phyloP scores from a whole-genome alignment of 2,329 filamentous ascomycete species.

The Byssochlamys sp. region DNA sequence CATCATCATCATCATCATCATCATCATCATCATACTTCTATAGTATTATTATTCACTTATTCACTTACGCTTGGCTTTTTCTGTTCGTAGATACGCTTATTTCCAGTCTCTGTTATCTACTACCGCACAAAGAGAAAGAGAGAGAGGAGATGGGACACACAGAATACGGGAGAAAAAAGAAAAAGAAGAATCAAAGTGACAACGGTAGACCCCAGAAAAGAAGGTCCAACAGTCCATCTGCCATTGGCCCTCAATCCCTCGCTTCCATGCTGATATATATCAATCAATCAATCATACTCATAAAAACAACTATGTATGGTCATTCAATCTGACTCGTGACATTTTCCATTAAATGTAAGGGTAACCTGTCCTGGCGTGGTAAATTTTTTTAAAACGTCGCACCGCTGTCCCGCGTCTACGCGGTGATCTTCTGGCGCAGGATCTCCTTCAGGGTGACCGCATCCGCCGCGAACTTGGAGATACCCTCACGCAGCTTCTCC shows the following conservation, averaged over 20 bases:
- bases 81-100: neutral
- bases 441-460: conserved; percentile 88
- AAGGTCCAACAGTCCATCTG: neutral
- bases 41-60: too few relatives aligned
- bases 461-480: conserved; percentile 97
- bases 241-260: neutral
- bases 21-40: too few relatives aligned
- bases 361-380: neutral
- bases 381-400: neutral
- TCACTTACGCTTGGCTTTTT: neutral
- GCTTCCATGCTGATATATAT: neutral
- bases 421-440: conserved; percentile 72
- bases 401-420: conserved; percentile 15
- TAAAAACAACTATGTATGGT: neutral
- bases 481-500: conserved; percentile 98
- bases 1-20: too few relatives aligned
- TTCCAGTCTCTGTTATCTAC: neutral
- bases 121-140: neutral
- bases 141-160: too few relatives aligned
- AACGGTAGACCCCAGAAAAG: neutral
- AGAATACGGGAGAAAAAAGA: neutral
- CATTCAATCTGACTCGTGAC: neutral
- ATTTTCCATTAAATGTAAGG: neutral
- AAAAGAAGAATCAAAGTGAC: neutral
- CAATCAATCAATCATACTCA: neutral